Conservation (phyloP, 352 stramenopile species). For the Pythium phragmiticola region DNA sequence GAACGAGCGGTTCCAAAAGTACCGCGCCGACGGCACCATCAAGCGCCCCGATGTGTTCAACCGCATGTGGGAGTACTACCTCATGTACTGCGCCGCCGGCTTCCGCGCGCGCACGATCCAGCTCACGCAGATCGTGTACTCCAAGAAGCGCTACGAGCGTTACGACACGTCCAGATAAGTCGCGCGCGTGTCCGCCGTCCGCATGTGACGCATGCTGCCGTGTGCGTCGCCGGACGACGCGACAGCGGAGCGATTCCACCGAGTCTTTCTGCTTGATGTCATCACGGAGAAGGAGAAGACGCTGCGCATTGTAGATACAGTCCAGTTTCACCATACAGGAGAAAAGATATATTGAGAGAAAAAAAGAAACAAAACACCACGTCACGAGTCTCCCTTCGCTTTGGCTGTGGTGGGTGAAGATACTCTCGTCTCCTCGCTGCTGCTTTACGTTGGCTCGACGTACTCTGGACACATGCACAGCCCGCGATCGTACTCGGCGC, state of each 20-base stretch:
- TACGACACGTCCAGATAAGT: conserved; percentile 82
- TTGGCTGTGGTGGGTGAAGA: not conserved
- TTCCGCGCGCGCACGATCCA: conserved; percentile 88
- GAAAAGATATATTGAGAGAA: conserved; percentile 23
- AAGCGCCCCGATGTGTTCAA: conserved; percentile 81
- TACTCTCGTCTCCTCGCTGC: not conserved
- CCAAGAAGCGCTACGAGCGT: conserved; percentile 76
- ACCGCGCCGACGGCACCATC: conserved; percentile 73
- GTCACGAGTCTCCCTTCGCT: not conserved
- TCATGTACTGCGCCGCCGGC: conserved; percentile 88
- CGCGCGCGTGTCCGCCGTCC: not conserved
- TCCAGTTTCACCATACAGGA: conserved; percentile 21
- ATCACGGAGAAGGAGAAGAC: not conserved
- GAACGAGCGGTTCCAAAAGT: conserved; percentile 83
- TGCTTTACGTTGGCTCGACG: conserved; percentile 43
- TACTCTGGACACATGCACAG: conserved; percentile 85
- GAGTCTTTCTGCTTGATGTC: too few relatives aligned
- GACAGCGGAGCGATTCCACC: not conserved
- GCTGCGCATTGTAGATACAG: conserved; percentile 10
- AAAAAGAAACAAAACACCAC: not conserved
- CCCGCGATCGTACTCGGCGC: conserved; percentile 80
- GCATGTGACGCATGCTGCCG: too few relatives aligned
- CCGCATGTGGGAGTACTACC: conserved; percentile 90
- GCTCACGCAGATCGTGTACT: conserved; percentile 83
- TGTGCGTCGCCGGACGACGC: too few relatives aligned